phyloP scores from a whole-genome alignment of 2,329 filamentous ascomycete genomes.

The Monilinia fructicola region DNA sequence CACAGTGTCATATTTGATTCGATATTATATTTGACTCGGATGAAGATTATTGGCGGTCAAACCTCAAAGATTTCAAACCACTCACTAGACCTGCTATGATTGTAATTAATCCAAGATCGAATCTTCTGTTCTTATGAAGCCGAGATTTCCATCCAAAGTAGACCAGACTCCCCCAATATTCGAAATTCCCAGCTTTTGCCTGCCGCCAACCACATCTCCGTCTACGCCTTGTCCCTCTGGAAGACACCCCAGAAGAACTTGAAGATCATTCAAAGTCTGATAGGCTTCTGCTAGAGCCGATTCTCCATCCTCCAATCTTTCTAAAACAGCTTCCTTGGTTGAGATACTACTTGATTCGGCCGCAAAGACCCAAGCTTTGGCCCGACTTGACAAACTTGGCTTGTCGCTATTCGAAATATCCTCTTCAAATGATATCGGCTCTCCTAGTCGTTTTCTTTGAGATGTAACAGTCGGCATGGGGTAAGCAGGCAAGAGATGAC shows the following conservation, averaged over 20 bases:
- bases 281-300: slow-evolving; percentile 55
- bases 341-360: slow-evolving; percentile 60
- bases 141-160: slow-evolving; percentile 38
- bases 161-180: slow-evolving; percentile 36
- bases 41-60: not conserved
- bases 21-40: not conserved
- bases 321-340: slow-evolving; percentile 57
- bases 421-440: slow-evolving; percentile 48
- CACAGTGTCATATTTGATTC: not conserved
- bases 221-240: slow-evolving; percentile 16
- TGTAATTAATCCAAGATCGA: slow-evolving; percentile 4
- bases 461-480: slow-evolving; percentile 44
- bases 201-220: slow-evolving; percentile 7
- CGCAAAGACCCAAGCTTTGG: slow-evolving; percentile 60
- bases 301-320: slow-evolving; percentile 60
- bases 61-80: not conserved
- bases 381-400: slow-evolving; percentile 45
- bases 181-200: slow-evolving; percentile 8
- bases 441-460: slow-evolving; percentile 33
- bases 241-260: slow-evolving; percentile 47
- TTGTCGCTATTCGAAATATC: slow-evolving; percentile 44
- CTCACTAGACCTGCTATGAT: not conserved
- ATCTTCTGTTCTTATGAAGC: slow-evolving; percentile 35
- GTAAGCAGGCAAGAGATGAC: slow-evolving; percentile 57
- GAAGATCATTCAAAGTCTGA: slow-evolving; percentile 50